A percentile compares a stretch with the other conserved stretches of the same genome.
Evolutionary conservation across 352 stramenopile species (phyloP).

Genomic region (Pilasporangium apinafurcum): DNA sequence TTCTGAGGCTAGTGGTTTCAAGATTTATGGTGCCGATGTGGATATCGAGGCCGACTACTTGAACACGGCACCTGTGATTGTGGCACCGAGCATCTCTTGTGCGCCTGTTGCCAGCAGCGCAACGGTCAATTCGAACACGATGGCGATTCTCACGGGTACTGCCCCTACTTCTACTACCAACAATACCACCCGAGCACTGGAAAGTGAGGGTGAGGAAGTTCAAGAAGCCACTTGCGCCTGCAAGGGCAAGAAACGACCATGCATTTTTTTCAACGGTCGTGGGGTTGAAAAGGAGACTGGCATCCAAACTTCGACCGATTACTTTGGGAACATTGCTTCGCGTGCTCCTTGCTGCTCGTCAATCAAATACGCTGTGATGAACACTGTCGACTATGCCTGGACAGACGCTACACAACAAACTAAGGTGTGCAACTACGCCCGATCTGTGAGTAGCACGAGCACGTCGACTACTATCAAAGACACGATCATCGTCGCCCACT

Average conservation of each 20-base stretch:
- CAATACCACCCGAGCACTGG: too few relatives aligned
- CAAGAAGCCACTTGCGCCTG: slow-evolving; percentile 20
- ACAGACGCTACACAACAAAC: slow-evolving; percentile 29
- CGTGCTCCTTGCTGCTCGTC: slow-evolving; percentile 59
- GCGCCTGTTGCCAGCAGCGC: background rate
- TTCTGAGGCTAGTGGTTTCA: slow-evolving; percentile 15
- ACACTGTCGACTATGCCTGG: slow-evolving; percentile 43
- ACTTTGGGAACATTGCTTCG: slow-evolving; percentile 39
- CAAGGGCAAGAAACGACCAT: slow-evolving; percentile 25
- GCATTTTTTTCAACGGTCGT: slow-evolving; percentile 54
- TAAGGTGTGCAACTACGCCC: slow-evolving; percentile 20
- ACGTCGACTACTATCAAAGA: slow-evolving; percentile 35
- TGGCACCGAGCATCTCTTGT: background rate
- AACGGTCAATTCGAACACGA: slow-evolving; percentile 9
- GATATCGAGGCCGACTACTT: slow-evolving; percentile 29
- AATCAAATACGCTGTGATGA: slow-evolving; percentile 37
- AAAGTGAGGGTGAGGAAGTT: too few relatives aligned
- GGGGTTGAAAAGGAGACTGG: slow-evolving; percentile 22
- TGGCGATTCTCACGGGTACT: background rate
- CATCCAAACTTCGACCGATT: slow-evolving; percentile 24
- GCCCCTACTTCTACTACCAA: too few relatives aligned
- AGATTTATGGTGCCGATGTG: slow-evolving; percentile 31
- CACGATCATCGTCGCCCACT: slow-evolving; percentile 59
- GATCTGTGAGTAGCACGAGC: slow-evolving; percentile 30
- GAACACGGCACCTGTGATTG: background rate